A percentile compares a stretch with the other conserved stretches of the same genome.
Conservation (phyloP, 108 stramenopile genomes). For the Fragilariopsis cylindrus region DNA sequence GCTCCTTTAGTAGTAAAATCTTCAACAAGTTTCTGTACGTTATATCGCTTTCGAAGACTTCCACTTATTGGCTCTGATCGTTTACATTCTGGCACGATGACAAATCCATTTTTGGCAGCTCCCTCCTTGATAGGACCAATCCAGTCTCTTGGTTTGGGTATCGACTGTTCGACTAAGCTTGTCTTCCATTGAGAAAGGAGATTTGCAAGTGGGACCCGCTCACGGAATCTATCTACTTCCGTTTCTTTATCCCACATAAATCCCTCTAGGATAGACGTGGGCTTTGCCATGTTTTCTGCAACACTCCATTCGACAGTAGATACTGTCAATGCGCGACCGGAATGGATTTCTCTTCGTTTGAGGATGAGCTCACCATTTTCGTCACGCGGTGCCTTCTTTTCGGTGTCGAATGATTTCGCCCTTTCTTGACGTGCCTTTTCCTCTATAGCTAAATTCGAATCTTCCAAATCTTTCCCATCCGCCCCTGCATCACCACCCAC, state of each 20-base stretch:
- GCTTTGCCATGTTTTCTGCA: constrained; percentile 79
- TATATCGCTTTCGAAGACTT: constrained; percentile 76
- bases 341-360: constrained; percentile 76
- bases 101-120: constrained; percentile 50
- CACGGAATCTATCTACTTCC: constrained; percentile 83
- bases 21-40: constrained; percentile 65
- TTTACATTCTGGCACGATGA: constrained; percentile 86
- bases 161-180: constrained; percentile 52
- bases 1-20: constrained; percentile 59
- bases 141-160: constrained; percentile 79
- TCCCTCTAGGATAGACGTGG: constrained; percentile 71
- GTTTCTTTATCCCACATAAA: constrained; percentile 93
- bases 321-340: constrained; percentile 80
- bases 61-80: constrained; percentile 75
- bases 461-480: constrained; percentile 35
- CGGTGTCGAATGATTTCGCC: constrained; percentile 24
- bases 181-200: constrained; percentile 69
- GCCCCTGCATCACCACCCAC: constrained; percentile 33
- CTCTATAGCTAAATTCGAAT: constrained; percentile 31
- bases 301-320: constrained; percentile 89
- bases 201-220: constrained; percentile 77
- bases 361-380: constrained; percentile 79
- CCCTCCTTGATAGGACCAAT: constrained; percentile 64
- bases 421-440: constrained; percentile 27
- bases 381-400: constrained; percentile 60